Percentiles rank a stretch among this genome's conserved stretches.
phyloP scores from a whole-genome alignment of 1,284 basidiomycete genomes.

The Inonotus obliquus region DNA sequence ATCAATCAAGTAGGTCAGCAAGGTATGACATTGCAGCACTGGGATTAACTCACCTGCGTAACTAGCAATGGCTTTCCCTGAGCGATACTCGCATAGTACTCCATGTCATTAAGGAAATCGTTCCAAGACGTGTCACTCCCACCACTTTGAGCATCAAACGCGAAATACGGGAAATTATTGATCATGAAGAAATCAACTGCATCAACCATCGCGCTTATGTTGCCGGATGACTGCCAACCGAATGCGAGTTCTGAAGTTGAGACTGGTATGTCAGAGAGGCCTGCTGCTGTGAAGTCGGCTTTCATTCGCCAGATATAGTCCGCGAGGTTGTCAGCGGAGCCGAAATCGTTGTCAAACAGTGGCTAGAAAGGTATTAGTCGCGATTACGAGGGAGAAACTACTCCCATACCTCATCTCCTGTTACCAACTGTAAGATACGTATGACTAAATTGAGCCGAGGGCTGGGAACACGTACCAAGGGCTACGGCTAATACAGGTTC shows the following conservation, averaged over 20 bases:
- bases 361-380: conserved; percentile 4
- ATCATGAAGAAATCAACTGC: conserved; percentile 21
- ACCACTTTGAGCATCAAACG: conserved; percentile 14
- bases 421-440: not conserved
- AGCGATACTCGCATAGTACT: conserved; percentile 14
- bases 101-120: conserved; percentile 15
- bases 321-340: conserved; percentile 15
- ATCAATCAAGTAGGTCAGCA: not conserved
- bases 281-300: conserved; percentile 8
- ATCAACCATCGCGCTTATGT: conserved; percentile 11
- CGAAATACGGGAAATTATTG: conserved; percentile 20
- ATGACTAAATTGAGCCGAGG: not conserved
- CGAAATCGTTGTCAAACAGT: conserved; percentile 17
- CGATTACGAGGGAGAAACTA: not conserved
- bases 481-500: conserved; percentile 19
- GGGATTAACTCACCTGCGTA: conserved; percentile 9
- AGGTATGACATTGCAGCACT: not conserved
- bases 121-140: conserved; percentile 15
- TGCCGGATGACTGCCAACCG: conserved; percentile 16
- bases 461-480: conserved; percentile 7
- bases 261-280: conserved; percentile 17
- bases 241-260: conserved; percentile 19
- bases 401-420: too few species aligned
- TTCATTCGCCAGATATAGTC: conserved; percentile 16
- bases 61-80: conserved; percentile 18